Percentiles rank a stretch among this genome's conserved stretches.
Conservation (phyloP, 305 asterid species). For the Solanum hybrid region DNA sequence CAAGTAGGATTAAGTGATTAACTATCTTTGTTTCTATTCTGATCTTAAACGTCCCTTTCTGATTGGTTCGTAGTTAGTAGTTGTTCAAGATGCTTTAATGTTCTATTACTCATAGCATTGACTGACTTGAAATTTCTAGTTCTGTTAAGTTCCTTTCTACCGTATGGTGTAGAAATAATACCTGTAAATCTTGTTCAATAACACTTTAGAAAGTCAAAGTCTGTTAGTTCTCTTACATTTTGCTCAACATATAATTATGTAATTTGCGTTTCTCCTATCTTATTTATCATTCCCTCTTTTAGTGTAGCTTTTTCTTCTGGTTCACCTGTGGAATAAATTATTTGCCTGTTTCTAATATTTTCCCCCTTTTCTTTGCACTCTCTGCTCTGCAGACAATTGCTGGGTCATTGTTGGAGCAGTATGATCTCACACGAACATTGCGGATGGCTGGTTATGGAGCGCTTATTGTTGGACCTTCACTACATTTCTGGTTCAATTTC, state of each 20-base stretch:
- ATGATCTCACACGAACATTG: slow-evolving; percentile 52
- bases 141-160: neutral
- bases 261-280: neutral
- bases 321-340: neutral
- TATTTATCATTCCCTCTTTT: neutral
- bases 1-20: neutral
- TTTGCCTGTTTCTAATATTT: neutral
- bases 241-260: neutral
- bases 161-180: neutral
- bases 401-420: slow-evolving; percentile 36
- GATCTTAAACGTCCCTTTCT: neutral
- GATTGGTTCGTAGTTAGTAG: neutral
- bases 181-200: neutral
- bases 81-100: neutral
- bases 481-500: slow-evolving; percentile 85
- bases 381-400: slow-evolving; percentile 37
- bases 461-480: slow-evolving; percentile 81
- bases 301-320: neutral
- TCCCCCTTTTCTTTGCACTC: neutral
- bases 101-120: neutral
- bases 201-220: neutral
- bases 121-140: neutral
- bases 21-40: neutral
- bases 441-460: slow-evolving; percentile 89
- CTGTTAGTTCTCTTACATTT: neutral